Percentiles rank a stretch among this genome's conserved stretches.
Conservation (phyloP, 192 early-diverging fungal species). For the Coemansia sp. region DNA sequence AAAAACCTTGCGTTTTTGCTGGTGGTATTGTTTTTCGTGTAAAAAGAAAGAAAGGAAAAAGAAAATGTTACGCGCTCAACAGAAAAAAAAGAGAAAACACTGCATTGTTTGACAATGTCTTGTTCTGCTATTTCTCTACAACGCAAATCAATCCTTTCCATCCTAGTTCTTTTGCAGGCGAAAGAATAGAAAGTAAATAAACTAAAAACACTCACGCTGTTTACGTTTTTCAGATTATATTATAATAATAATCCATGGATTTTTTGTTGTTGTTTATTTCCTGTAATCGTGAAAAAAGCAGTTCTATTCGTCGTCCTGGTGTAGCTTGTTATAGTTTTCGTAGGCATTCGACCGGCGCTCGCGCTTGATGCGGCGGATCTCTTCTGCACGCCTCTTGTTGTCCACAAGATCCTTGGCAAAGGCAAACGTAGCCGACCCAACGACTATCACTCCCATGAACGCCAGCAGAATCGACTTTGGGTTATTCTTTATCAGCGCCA, state of each 20-base stretch:
- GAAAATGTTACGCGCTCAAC: not conserved
- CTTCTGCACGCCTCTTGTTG: conserved; percentile 47
- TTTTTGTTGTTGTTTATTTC: conserved; percentile 9
- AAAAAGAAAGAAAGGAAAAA: conserved; percentile 3
- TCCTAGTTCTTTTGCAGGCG: not conserved
- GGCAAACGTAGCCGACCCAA: conserved; percentile 40
- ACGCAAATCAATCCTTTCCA: not conserved
- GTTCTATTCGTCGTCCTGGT: conserved; percentile 8
- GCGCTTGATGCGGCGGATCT: conserved; percentile 51
- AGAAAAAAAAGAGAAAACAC: not conserved
- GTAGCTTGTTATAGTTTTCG: conserved; percentile 20
- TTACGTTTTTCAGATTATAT: not conserved
- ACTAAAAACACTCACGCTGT: not conserved
- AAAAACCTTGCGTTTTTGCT: conserved; percentile 4
- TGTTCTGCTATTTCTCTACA: not conserved
- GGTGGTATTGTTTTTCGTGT: not conserved
- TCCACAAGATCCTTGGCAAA: conserved; percentile 47
- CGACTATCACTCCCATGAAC: conserved; percentile 34
- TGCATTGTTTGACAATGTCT: not conserved
- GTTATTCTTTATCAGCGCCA: conserved; percentile 51
- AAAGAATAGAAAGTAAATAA: not conserved
- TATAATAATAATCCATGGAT: not conserved
- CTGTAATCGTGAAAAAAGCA: not conserved
- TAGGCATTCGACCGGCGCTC: conserved; percentile 38
- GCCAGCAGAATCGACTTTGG: conserved; percentile 47